Percentiles rank a stretch among this genome's conserved stretches.
Conservation (phyloP, 1,284 basidiomycete genomes). For the Somion occarium region DNA sequence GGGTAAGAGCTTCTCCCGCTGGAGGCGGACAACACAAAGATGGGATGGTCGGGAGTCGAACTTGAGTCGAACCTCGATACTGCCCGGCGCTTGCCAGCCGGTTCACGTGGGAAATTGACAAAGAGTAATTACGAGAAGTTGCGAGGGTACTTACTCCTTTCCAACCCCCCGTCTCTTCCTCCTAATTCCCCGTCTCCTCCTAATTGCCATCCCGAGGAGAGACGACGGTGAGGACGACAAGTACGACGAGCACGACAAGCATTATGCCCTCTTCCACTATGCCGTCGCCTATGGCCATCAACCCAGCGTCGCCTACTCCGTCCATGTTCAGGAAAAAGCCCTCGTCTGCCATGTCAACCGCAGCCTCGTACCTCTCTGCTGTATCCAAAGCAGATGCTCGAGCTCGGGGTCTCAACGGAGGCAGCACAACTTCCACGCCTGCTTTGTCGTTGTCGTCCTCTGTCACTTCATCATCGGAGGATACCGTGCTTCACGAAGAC, state of each 20-base stretch:
- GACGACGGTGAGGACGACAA: too few species aligned
- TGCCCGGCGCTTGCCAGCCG: too few species aligned
- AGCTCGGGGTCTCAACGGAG: constrained; percentile 37
- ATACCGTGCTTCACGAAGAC: constrained; percentile 52
- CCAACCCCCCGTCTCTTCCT: neutral
- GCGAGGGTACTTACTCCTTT: too few species aligned
- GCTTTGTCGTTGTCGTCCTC: constrained; percentile 69
- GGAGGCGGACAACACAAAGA: too few species aligned
- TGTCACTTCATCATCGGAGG: constrained; percentile 57
- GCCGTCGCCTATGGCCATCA: constrained; percentile 49
- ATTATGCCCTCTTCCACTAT: constrained; percentile 24
- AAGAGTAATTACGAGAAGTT: too few species aligned
- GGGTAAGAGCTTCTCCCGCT: too few species aligned
- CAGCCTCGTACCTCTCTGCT: constrained; percentile 68
- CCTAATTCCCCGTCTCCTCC: neutral
- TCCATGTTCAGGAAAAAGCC: constrained; percentile 60
- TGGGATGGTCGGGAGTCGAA: too few species aligned
- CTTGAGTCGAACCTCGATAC: too few species aligned
- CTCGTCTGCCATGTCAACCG: constrained; percentile 48
- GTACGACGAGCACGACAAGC: constrained; percentile 9
- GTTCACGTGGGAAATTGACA: too few species aligned
- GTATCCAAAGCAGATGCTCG: constrained; percentile 66
- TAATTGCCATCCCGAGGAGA: neutral
- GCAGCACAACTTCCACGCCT: constrained; percentile 52
- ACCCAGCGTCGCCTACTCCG: constrained; percentile 36